Conservation (phyloP, 140 eudicot species). For the Bidens hawaiensis region DNA sequence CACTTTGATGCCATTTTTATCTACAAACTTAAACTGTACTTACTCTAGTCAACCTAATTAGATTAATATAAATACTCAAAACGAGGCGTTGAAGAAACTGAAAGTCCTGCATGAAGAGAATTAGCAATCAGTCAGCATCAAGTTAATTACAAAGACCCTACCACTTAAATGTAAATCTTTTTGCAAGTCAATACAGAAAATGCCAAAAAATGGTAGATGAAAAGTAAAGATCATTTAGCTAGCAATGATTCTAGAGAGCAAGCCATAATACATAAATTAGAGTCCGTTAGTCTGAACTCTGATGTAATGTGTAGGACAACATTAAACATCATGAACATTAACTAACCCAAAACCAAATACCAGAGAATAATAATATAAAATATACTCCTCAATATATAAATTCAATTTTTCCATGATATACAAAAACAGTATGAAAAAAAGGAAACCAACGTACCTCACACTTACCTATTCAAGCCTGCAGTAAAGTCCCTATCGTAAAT, state of each 20-base stretch:
- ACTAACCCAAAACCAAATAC: neutral
- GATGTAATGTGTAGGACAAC: neutral
- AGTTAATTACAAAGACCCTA: neutral
- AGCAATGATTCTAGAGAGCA: neutral
- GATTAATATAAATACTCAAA: constrained; percentile 10
- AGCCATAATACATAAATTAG: no score
- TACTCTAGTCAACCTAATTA: constrained; percentile 24
- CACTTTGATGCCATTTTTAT: constrained; percentile 51
- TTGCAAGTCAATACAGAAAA: neutral
- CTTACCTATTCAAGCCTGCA: neutral
- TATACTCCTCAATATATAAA: neutral
- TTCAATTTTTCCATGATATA: neutral
- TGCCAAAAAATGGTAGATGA: neutral
- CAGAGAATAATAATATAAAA: neutral
- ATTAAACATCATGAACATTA: neutral
- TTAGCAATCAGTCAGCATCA: neutral
- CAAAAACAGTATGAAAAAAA: neutral
- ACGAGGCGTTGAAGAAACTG: constrained; percentile 9
- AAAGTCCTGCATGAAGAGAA: constrained; percentile 19
- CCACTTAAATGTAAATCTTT: neutral
- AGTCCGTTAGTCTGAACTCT: neutral
- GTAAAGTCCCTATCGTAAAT: neutral
- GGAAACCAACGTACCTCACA: neutral
- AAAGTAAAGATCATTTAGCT: neutral
- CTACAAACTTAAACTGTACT: constrained; percentile 35